Evolutionary conservation across 1,139 yeast species (phyloP), one percentile per base, ranked within the genome.

Genomic region (Petasospora fabianii): DNA sequence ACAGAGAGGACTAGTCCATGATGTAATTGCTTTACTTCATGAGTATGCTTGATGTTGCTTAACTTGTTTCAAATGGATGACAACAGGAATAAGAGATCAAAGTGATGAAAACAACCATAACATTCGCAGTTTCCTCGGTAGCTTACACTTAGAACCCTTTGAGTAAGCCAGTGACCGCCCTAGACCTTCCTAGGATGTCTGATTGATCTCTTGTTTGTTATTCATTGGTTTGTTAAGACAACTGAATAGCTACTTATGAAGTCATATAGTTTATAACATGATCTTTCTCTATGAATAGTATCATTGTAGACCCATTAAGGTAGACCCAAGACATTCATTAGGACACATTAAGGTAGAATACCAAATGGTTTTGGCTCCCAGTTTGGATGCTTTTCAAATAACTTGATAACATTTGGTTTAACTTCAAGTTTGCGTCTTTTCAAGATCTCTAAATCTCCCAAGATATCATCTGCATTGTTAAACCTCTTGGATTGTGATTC

Each of bases 91-190:
- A n/a, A n/a, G 13, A 12, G 31, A 21, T 37, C 46, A 54, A 77
- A 60, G 69, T 82, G 92, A 83, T 83, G 92, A 82, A 78, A 79
- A 65, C 69, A 68, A 77, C 83, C 78, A 70, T 61, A 73, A 81
- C 92, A 82, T 82, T 83, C 92, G 90, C 92, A 83, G 92, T 83
- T 82, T 82, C 90, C 90, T 77, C 92, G 90, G 90, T 82, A 83
- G 86, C 78, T 73, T 77, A 80, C 88, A 74, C 70, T 66, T 61
- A 63, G 87, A 82, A 82, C 90, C 88, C 85, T 79, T 75, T 80
- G 40, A 56, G 84, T 79, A 74, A 75, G 78, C 65, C 87, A 69
- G 88, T 82, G 90, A 82, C 90, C 90, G 92, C 75, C 68, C 66
- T 50, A 50, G 73, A 69, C 75, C 77, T 72, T 73, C 77, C 77